A percentile compares a stretch with the other conserved stretches of the same genome.
phyloP scores from a whole-genome alignment of 1,284 basidiomycete species.

The Ustilago shanxiensis region DNA sequence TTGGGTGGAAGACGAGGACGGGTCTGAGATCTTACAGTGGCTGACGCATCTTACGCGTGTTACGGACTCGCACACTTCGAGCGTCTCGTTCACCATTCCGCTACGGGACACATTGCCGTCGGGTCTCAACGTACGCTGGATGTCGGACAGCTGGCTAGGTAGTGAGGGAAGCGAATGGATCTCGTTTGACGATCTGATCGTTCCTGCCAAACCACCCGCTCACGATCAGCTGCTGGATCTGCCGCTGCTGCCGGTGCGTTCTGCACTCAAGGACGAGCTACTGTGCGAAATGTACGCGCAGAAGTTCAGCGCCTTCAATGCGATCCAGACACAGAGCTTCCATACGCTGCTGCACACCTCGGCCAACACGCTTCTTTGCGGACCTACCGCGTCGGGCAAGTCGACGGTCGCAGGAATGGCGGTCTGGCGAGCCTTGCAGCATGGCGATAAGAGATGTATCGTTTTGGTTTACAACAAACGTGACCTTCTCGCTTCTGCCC shows the following conservation, averaged over 20 bases:
- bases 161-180: slow-evolving; percentile 82
- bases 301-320: slow-evolving; percentile 78
- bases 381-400: slow-evolving; percentile 86
- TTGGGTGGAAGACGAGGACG: slow-evolving; percentile 91
- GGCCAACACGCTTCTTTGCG: slow-evolving; percentile 82
- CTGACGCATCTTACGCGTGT: slow-evolving; percentile 67
- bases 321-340: slow-evolving; percentile 89
- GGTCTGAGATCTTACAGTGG: slow-evolving; percentile 84
- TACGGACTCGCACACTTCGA: slow-evolving; percentile 72
- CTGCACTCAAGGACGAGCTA: slow-evolving; percentile 66
- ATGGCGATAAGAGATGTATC: slow-evolving; percentile 16
- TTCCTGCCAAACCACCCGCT: slow-evolving; percentile 79
- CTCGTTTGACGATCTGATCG: slow-evolving; percentile 78
- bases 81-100: slow-evolving; percentile 69
- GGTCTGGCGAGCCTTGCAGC: slow-evolving; percentile 37
- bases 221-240: slow-evolving; percentile 82
- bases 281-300: slow-evolving; percentile 58
- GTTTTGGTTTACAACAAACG: slow-evolving; percentile 21
- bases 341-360: slow-evolving; percentile 84
- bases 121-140: slow-evolving; percentile 75
- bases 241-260: slow-evolving; percentile 80
- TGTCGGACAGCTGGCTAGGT: slow-evolving; percentile 94
- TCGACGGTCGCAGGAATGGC: slow-evolving; percentile 75
- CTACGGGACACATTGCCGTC: slow-evolving; percentile 68
- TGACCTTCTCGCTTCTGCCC: slow-evolving; percentile 26